phyloP scores from a whole-genome alignment of 2,329 filamentous ascomycete species.

The Exophiala bonariae region DNA sequence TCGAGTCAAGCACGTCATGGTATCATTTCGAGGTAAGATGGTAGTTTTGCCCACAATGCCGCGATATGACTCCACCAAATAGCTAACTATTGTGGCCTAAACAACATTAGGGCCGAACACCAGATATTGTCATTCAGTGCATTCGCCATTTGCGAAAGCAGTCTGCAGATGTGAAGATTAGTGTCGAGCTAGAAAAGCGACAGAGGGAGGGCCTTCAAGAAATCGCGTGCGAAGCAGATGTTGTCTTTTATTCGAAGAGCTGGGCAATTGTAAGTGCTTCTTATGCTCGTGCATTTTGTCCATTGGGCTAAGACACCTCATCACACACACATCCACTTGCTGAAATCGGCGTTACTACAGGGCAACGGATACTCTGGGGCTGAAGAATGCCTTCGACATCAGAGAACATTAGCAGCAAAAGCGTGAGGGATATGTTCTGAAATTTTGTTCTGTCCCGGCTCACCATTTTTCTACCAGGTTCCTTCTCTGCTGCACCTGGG shows the following conservation, averaged over 20 bases:
- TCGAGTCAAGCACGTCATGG: slow-evolving; percentile 50
- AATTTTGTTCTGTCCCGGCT: background rate
- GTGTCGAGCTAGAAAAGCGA: slow-evolving; percentile 73
- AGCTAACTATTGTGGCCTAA: too few species aligned
- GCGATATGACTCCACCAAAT: slow-evolving; percentile 55
- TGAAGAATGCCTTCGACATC: slow-evolving; percentile 51
- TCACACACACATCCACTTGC: too few species aligned
- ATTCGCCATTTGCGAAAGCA: slow-evolving; percentile 50
- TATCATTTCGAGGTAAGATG: slow-evolving; percentile 70
- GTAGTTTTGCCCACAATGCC: slow-evolving; percentile 76
- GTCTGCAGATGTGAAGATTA: slow-evolving; percentile 54
- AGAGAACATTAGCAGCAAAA: slow-evolving; percentile 41
- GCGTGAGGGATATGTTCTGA: slow-evolving; percentile 43
- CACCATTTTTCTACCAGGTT: slow-evolving; percentile 34
- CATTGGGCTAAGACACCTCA: too few species aligned
- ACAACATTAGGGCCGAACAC: slow-evolving; percentile 59
- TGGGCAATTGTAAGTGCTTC: slow-evolving; percentile 65
- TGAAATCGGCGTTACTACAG: too few species aligned
- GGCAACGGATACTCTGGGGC: slow-evolving; percentile 42
- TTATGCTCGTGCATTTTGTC: too few species aligned
- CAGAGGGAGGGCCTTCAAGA: slow-evolving; percentile 58
- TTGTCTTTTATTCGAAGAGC: slow-evolving; percentile 71
- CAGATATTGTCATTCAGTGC: slow-evolving; percentile 60
- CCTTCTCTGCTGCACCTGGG: slow-evolving; percentile 61
- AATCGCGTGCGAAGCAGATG: slow-evolving; percentile 63